Percentiles rank a stretch among this genome's conserved stretches.
Conservation (phyloP, 148 eudicot genomes). For the Amaranthus palmeri region DNA sequence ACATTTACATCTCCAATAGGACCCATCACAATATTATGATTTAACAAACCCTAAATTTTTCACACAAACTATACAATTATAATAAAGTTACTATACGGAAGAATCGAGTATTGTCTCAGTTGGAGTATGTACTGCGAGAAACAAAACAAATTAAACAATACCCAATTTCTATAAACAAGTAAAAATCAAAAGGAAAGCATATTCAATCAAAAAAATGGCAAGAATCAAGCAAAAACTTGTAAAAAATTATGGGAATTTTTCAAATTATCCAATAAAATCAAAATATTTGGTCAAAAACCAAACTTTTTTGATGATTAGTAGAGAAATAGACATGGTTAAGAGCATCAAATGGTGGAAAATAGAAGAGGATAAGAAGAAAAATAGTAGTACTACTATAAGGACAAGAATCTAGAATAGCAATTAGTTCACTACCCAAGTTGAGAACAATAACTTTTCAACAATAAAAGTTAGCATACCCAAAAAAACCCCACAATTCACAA, state of each 20-base stretch:
- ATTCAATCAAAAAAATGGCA: neutral
- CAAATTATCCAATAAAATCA: constrained; percentile 17
- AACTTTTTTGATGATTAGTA: constrained; percentile 12
- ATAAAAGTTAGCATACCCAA: neutral
- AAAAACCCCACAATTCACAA: constrained; percentile 14
- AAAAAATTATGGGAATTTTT: constrained; percentile 2
- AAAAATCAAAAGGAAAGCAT: constrained; percentile 14
- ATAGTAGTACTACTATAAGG: neutral
- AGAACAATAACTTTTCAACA: constrained; percentile 15
- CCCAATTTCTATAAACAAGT: neutral
- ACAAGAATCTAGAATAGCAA: constrained; percentile 10
- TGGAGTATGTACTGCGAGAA: neutral
- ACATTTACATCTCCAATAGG: constrained; percentile 21
- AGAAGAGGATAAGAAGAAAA: neutral
- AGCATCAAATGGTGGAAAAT: neutral
- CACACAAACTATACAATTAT: too few relatives aligned
- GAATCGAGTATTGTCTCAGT: neutral
- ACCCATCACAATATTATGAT: constrained; percentile 16
- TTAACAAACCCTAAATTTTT: neutral
- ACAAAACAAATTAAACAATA: neutral
- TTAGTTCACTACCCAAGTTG: constrained; percentile 16
- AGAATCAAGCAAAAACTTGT: constrained; percentile 14
- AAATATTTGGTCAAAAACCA: neutral
- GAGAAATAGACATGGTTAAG: constrained; percentile 12
- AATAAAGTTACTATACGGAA: neutral